A percentile compares a stretch with the other conserved stretches of the same genome.
phyloP scores from a whole-genome alignment of 2,329 filamentous ascomycete species.

The Sporothrix globosa region DNA sequence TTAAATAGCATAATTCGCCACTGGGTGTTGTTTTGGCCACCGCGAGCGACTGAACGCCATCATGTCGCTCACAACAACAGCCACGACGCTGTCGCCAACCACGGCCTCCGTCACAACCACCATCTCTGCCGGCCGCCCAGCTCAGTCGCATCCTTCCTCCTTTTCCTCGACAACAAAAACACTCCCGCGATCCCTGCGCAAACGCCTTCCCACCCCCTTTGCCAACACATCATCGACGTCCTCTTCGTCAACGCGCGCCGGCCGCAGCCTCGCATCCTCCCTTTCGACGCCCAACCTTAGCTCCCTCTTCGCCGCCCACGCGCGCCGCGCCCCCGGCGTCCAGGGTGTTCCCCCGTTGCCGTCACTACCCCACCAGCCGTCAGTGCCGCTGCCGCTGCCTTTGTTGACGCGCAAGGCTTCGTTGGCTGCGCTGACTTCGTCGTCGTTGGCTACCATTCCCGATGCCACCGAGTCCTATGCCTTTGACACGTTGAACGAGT shows the following conservation, averaged over 20 bases:
- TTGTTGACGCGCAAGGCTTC: conserved; percentile 70
- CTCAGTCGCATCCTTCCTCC: conserved; percentile 34
- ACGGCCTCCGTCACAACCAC: conserved; percentile 23
- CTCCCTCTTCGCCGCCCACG: conserved; percentile 55
- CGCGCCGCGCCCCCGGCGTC: conserved; percentile 43
- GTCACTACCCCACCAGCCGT: background rate
- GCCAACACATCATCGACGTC: background rate
- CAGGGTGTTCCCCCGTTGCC: conserved; percentile 25
- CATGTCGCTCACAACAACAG: conserved; percentile 27
- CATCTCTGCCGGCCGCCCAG: conserved; percentile 19
- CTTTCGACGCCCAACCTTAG: conserved; percentile 60
- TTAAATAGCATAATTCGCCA: conserved; percentile 23
- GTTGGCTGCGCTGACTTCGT: conserved; percentile 67
- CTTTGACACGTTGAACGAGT: conserved; percentile 56
- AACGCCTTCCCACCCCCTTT: conserved; percentile 29
- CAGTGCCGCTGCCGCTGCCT: conserved; percentile 39
- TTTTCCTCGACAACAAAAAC: conserved; percentile 24
- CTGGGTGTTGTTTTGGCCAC: conserved; percentile 11
- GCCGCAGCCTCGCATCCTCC: conserved; percentile 47
- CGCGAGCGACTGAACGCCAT: background rate
- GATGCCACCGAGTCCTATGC: conserved; percentile 68
- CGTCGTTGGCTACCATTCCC: conserved; percentile 66
- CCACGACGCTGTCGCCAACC: conserved; percentile 21
- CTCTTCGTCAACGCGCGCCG: conserved; percentile 27
- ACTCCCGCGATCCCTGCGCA: conserved; percentile 33